Evolutionary conservation across 768 basidiomycete species (phyloP), one percentile per base, ranked within the genome.

Genomic region (Calocybe indica): DNA sequence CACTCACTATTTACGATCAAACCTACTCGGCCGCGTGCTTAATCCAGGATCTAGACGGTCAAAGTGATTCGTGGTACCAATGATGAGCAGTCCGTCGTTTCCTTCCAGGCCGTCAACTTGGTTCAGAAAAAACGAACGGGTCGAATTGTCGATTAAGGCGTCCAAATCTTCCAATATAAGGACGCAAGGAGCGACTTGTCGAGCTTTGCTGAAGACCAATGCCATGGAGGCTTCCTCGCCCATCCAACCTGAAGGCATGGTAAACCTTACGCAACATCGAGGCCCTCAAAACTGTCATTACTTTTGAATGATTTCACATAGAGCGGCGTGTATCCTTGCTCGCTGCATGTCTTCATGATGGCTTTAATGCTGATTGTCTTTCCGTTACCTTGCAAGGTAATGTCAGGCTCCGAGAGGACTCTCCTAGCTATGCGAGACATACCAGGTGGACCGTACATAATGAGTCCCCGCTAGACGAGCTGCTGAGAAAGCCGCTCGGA

Each of bases 91-190:
- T 0, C 91, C 91, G 50, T 91, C 81, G 56, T 92, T 92, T 30
- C 80, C 76, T 58, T 84, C 80, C 31, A 92, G 62, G 1, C 90
- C 90, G 52, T 92, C 90, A 6, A 89, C 67, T 59, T 92, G 84
- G 58, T 93, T 93, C 41, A 93, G 72, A 78, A 92, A 92, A 73
- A 88, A 92, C 2, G 88, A 88, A 30, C 89, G 79, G 58, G 91
- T 92, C 6, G 58, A 43, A 56, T 89, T 79, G 50, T 79, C 88
- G 67, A 93, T 87, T 34, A 91, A 72, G 53, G 84, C 85, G 56
- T 93, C 91, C 6, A 92, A 56, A 40, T 74, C 71, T 59, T 73
- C 74, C 11, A 84, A 60, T 43, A 82, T 70, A 44, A 87, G 53
- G 39, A 88, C 75, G 53, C 84, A 88, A 31, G 87, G 87, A 1